phyloP scores from a whole-genome alignment of 2,329 filamentous ascomycete genomes.

The Ophiostoma perfectum region DNA sequence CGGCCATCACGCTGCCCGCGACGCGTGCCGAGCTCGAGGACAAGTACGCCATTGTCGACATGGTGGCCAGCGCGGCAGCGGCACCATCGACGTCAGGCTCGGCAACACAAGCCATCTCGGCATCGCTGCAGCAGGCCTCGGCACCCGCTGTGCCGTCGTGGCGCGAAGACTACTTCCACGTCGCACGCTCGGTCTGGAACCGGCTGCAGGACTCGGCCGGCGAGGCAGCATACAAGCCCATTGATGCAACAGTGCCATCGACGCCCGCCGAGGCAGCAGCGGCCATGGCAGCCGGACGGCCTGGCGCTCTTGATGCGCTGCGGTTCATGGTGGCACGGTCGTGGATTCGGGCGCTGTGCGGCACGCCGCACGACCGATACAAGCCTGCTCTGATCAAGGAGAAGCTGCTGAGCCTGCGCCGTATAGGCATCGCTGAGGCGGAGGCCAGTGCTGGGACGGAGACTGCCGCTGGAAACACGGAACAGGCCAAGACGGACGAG shows the following conservation, averaged over 20 bases:
- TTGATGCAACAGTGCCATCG: conserved; percentile 25
- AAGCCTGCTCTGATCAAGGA: conserved; percentile 43
- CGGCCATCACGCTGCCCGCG: conserved; percentile 45
- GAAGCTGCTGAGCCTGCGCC: conserved; percentile 46
- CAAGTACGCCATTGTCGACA: conserved; percentile 36
- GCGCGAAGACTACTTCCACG: conserved; percentile 54
- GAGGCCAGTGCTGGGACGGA: too few species aligned
- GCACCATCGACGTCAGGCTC: conserved; percentile 6
- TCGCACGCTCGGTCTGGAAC: conserved; percentile 50
- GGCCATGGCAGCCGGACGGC: background rate
- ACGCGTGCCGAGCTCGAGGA: conserved; percentile 42
- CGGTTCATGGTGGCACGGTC: conserved; percentile 24
- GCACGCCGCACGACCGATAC: conserved; percentile 47
- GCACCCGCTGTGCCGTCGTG: conserved; percentile 36
- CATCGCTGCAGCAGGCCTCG: conserved; percentile 26
- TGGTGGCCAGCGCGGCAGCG: background rate
- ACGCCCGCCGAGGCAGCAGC: conserved; percentile 18
- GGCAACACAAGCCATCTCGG: conserved; percentile 16
- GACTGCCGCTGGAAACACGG: too few species aligned
- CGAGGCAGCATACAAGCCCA: conserved; percentile 40
- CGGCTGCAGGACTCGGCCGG: conserved; percentile 52
- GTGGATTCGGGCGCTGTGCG: conserved; percentile 56
- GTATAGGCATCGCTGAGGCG: conserved; percentile 26
- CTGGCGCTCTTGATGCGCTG: background rate
- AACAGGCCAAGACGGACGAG: conserved; percentile 24